phyloP scores from a whole-genome alignment of 495 filamentous ascomycete genomes.

The Elaphomyces granulatus region DNA sequence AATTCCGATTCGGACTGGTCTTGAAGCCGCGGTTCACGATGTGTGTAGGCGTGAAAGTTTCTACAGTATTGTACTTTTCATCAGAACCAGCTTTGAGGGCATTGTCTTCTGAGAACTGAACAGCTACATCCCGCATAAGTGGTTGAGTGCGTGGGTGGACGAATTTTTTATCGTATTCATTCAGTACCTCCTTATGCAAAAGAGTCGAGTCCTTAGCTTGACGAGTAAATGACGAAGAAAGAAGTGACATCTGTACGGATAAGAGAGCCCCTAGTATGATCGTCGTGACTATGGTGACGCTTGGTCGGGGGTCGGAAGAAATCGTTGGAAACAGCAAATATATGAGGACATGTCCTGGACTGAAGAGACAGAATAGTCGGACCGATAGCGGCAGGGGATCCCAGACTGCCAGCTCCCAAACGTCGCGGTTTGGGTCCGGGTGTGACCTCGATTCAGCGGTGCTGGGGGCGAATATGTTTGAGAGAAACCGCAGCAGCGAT shows the following conservation, averaged over 20 bases:
- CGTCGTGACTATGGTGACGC: conserved; percentile 69
- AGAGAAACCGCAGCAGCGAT: conserved; percentile 67
- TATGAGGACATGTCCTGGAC: conserved; percentile 77
- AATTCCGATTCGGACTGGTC: conserved; percentile 80
- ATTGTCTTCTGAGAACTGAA: conserved; percentile 42
- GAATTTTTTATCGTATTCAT: conserved; percentile 92
- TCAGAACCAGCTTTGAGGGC: conserved; percentile 30
- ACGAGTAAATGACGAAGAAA: conserved; percentile 59
- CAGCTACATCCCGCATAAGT: conserved; percentile 69
- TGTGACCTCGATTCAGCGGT: conserved; percentile 63
- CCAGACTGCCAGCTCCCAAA: conserved; percentile 93
- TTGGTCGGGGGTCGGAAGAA: conserved; percentile 61
- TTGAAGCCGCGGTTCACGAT: conserved; percentile 69
- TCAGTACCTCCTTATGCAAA: conserved; percentile 80
- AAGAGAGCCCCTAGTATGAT: conserved; percentile 56
- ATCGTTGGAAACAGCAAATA: conserved; percentile 75
- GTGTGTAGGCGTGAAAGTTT: conserved; percentile 61
- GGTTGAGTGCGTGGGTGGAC: conserved; percentile 81
- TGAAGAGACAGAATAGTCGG: conserved; percentile 78
- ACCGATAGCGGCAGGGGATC: conserved; percentile 76
- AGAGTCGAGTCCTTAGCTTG: conserved; percentile 72
- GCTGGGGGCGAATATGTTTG: conserved; percentile 43
- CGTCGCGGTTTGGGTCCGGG: conserved; percentile 71
- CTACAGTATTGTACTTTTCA: conserved; percentile 39
- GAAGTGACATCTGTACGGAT: conserved; percentile 58